phyloP scores from a whole-genome alignment of 495 filamentous ascomycete species.

The Aspergillus cristatus region DNA sequence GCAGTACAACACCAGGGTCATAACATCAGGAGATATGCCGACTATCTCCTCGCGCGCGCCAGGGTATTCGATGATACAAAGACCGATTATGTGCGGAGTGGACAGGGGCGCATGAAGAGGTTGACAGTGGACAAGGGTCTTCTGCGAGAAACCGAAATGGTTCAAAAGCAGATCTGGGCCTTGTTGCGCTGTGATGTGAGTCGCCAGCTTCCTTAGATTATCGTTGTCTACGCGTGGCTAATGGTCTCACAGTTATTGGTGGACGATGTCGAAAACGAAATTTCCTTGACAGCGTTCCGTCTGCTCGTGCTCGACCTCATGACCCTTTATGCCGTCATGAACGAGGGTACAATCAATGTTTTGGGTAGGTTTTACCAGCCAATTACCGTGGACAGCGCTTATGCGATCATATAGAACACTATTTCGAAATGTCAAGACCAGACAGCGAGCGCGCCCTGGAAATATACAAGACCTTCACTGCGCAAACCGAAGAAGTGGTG shows the following conservation, averaged over 20 bases:
- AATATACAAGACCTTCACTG: constrained; percentile 90
- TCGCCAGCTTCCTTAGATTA: constrained; percentile 2
- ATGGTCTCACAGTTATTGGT: constrained; percentile 61
- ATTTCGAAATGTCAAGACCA: constrained; percentile 93
- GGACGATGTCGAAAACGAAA: constrained; percentile 91
- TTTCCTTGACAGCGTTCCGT: constrained; percentile 91
- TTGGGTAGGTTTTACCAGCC: constrained; percentile 52
- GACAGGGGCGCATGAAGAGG: constrained; percentile 73
- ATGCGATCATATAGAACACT: constrained; percentile 59
- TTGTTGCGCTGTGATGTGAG: constrained; percentile 84
- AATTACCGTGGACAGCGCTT: constrained; percentile 3
- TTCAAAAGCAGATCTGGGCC: constrained; percentile 80
- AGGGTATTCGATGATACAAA: constrained; percentile 73
- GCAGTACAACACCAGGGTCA: constrained; percentile 86
- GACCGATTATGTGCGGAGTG: constrained; percentile 81
- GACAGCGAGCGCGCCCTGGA: constrained; percentile 87
- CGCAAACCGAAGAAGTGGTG: constrained; percentile 87
- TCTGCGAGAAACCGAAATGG: constrained; percentile 81
- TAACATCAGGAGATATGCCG: constrained; percentile 87
- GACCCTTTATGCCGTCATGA: constrained; percentile 87
- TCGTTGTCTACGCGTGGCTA: constrained; percentile 10
- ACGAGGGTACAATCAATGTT: constrained; percentile 96
- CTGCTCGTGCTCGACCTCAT: constrained; percentile 85
- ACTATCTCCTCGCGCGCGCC: constrained; percentile 77
- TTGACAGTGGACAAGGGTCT: constrained; percentile 88